Percentiles rank a stretch among this genome's conserved stretches.
Evolutionary conservation across 495 filamentous ascomycete species (phyloP).

Genomic region (Aspergillus asperescens): DNA sequence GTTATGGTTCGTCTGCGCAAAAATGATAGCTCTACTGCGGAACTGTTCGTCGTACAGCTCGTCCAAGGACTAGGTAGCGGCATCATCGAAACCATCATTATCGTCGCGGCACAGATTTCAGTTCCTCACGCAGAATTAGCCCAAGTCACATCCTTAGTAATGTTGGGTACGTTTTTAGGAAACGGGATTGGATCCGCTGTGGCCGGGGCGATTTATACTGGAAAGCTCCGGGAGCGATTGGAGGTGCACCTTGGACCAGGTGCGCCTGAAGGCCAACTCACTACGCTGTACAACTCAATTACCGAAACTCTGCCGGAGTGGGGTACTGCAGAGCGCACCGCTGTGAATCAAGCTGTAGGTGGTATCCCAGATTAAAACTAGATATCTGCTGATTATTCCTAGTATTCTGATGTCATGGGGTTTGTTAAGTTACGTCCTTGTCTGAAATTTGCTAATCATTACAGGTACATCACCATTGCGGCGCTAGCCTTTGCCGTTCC

Average conservation of each 20-base stretch:
- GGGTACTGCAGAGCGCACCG: conserved; percentile 36
- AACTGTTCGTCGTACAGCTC: conserved; percentile 44
- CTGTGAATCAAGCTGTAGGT: conserved; percentile 40
- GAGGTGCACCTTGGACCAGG: conserved; percentile 25
- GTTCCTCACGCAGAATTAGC: conserved; percentile 43
- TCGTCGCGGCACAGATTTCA: conserved; percentile 42
- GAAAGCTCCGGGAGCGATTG: conserved; percentile 31
- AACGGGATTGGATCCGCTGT: conserved; percentile 45
- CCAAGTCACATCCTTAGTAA: conserved; percentile 42
- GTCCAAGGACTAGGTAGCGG: conserved; percentile 46
- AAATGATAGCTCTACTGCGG: conserved; percentile 37
- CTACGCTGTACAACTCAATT: conserved; percentile 41
- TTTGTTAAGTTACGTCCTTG: background rate
- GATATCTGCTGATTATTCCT: conserved; percentile 9
- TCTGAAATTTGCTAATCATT: background rate
- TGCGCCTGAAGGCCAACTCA: conserved; percentile 22
- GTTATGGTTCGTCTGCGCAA: conserved; percentile 47
- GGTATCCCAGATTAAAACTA: background rate
- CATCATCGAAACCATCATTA: conserved; percentile 40
- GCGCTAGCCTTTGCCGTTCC: conserved; percentile 36
- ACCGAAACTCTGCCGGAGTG: conserved; percentile 35
- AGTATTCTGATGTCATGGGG: conserved; percentile 45
- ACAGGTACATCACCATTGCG: conserved; percentile 41
- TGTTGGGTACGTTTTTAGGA: conserved; percentile 41
- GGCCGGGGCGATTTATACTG: conserved; percentile 46